These are phyloP conservation scores for Russula ochroleuca DNA, from an alignment of 768 basidiomycete genomes.

Conservation along the genomic window DNA sequence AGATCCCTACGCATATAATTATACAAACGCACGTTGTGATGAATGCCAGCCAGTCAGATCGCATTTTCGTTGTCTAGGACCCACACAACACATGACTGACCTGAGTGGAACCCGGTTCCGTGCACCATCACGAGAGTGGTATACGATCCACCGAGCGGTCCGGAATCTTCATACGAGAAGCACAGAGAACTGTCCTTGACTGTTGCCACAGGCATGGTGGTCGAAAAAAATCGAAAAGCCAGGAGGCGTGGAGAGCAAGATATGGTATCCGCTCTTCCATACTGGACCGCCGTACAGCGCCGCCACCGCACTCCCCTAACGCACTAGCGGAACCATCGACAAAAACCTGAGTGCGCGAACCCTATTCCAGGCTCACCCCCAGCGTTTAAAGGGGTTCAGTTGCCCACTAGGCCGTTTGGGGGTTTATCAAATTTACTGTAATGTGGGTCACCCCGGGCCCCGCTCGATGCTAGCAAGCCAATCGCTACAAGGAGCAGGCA, in stretches of 20 bases:
- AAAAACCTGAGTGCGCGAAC: neutral
- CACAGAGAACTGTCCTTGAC: slow-evolving; percentile 8
- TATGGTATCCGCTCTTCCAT: neutral
- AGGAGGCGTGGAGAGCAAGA: neutral
- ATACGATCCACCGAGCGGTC: slow-evolving; percentile 17
- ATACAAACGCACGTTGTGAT: too few species aligned
- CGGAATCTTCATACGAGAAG: slow-evolving; percentile 24
- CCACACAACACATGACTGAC: slow-evolving; percentile 5
- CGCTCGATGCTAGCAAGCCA: neutral
- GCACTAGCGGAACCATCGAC: neutral
- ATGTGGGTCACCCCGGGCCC: neutral
- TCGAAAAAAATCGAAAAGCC: neutral
- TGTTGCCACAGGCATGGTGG: slow-evolving; percentile 22
- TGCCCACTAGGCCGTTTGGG: neutral
- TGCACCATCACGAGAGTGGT: slow-evolving; percentile 27
- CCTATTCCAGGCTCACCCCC: neutral
- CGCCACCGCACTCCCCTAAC: neutral
- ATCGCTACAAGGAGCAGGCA: neutral
- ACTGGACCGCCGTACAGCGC: neutral
- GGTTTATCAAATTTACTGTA: neutral
- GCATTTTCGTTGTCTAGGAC: neutral
- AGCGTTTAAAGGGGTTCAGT: neutral
- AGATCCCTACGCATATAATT: slow-evolving; percentile 23
- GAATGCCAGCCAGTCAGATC: neutral
- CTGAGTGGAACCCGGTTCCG: slow-evolving; percentile 23